phyloP scores from a whole-genome alignment of 2,329 filamentous ascomycete genomes.

The Malbranchea cinnamomea region DNA sequence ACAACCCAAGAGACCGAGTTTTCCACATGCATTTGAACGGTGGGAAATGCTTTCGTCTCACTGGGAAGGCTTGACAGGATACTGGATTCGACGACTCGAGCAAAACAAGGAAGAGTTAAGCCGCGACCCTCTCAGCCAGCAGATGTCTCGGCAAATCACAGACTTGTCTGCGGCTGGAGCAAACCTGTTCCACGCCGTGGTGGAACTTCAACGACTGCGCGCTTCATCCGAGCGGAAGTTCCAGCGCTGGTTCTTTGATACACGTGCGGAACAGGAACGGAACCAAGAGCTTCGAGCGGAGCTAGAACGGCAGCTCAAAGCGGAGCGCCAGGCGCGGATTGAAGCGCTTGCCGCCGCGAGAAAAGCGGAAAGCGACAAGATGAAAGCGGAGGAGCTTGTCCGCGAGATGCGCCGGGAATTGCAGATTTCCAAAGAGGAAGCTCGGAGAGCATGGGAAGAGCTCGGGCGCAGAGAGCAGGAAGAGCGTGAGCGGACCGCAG shows the following conservation, averaged over 20 bases:
- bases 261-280: slow-evolving; percentile 71
- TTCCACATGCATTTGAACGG: slow-evolving; percentile 92
- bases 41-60: slow-evolving; percentile 96
- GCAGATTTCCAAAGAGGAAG: slow-evolving; percentile 89
- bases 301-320: slow-evolving; percentile 58
- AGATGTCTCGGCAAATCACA: slow-evolving; percentile 84
- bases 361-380: slow-evolving; percentile 52
- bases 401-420: slow-evolving; percentile 85
- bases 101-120: slow-evolving; percentile 77
- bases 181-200: slow-evolving; percentile 93
- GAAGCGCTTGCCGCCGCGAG: slow-evolving; percentile 53
- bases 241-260: slow-evolving; percentile 97
- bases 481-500: slow-evolving; percentile 71
- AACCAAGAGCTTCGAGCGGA: slow-evolving; percentile 68
- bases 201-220: slow-evolving; percentile 82
- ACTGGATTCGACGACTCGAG: slow-evolving; percentile 89
- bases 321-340: slow-evolving; percentile 55
- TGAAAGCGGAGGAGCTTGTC: slow-evolving; percentile 60
- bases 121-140: slow-evolving; percentile 66
- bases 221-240: slow-evolving; percentile 96
- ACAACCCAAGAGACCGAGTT: slow-evolving; percentile 43
- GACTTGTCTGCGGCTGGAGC: slow-evolving; percentile 95
- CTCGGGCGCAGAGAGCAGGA: slow-evolving; percentile 84
- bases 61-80: slow-evolving; percentile 93
- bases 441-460: slow-evolving; percentile 91